Evolutionary conservation across 1,284 basidiomycete species (phyloP), one percentile per base, ranked within the genome.

Genomic region (Schizophyllum commune): DNA sequence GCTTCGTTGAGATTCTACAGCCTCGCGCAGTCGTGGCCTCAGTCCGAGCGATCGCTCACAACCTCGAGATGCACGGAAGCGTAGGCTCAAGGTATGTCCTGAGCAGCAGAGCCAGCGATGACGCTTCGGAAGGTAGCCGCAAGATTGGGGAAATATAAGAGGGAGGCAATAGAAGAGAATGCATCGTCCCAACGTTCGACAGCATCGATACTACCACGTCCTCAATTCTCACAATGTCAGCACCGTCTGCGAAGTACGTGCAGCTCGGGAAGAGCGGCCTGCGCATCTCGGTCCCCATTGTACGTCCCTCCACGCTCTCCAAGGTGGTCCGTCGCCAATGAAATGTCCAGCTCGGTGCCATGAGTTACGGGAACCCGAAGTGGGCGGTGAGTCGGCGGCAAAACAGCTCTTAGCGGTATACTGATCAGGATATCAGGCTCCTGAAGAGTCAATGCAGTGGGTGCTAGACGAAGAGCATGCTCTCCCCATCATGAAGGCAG

Each of bases 211-310:
- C 27, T 27, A 27, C 27, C 5, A 27, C 27, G 3, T 27, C 27
- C 27, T 27, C 27, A 5, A 27, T 5, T 27, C 5, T 5, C 2
- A 27, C 15, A 3, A 55, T 55, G 53, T 55, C 53, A 15, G 19
- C 53, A 9, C 19, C 19, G 27, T 17, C 39, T 47, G 53, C 19
- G 20, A 55, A 20, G 9, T 60, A 60, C 20, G 20, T 21, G 15
- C 60, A 57, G 17, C 71, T 80, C 2, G 78, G 79, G 21, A 72
- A 71, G 53, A 73, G 72, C 1, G 78, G 77, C 9, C 71, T 80
- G 39, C 74, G 75, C 52, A 78, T 82, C n/a, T 80, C 78, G 2
- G 74, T 75, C 19, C 74, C 76, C 13, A 76, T 78, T 57, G 72
- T 74, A 52, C 58, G 71, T 68, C 2, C 13, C 7, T 55, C 39